Evolutionary conservation across 805 yeast species (phyloP).

Genomic region (Saccharomycopsis sp.): DNA sequence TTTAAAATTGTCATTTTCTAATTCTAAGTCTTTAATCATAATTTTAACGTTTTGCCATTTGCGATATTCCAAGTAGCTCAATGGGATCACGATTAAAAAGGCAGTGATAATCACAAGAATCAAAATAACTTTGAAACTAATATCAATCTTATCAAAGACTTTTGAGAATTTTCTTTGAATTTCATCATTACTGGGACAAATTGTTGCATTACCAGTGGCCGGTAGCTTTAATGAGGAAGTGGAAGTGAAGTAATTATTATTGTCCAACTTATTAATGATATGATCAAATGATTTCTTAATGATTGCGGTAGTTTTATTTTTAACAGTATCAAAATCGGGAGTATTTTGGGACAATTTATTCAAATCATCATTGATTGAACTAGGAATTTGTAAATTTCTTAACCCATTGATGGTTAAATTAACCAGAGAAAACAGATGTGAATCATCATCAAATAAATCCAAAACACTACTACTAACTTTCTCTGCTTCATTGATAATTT

Average conservation of each 20-base stretch:
- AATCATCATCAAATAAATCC: constrained; percentile 40
- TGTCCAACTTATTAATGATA: constrained; percentile 21
- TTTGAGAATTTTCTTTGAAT: constrained; percentile 26
- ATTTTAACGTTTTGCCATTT: constrained; percentile 37
- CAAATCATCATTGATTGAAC: constrained; percentile 48
- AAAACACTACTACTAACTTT: constrained; percentile 42
- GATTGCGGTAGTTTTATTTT: constrained; percentile 43
- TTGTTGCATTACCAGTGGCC: constrained; percentile 27
- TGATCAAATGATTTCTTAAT: constrained; percentile 51
- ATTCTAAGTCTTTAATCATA: constrained; percentile 22
- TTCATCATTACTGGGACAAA: constrained; percentile 30
- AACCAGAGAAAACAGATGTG: constrained; percentile 29
- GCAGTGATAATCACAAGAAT: constrained; percentile 32
- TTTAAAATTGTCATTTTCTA: neutral
- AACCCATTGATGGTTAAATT: constrained; percentile 48
- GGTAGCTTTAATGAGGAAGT: no score
- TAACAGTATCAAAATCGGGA: constrained; percentile 58
- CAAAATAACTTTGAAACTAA: no score
- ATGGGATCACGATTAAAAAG: constrained; percentile 31
- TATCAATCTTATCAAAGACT: constrained; percentile 30
- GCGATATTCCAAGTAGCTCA: constrained; percentile 34
- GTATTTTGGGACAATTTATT: constrained; percentile 38
- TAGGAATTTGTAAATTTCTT: constrained; percentile 52
- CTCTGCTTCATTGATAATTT: constrained; percentile 44
- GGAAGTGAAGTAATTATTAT: no score